A percentile compares a stretch with the other conserved stretches of the same genome.
Conservation (phyloP, 2,329 filamentous ascomycete species). For the Chaetomium sp. region DNA sequence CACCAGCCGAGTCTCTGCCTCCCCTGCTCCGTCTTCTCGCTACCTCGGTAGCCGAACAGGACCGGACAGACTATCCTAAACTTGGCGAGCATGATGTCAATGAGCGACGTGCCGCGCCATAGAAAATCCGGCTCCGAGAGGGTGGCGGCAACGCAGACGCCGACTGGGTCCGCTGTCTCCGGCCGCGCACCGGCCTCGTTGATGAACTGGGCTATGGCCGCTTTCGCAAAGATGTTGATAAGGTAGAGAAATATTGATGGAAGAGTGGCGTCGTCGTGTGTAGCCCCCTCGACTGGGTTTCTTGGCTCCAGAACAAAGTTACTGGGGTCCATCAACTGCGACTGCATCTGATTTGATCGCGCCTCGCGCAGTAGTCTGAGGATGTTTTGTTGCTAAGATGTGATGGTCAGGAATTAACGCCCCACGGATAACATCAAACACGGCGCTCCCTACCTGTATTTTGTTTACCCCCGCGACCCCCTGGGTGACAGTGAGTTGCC, state of each 20-base stretch:
- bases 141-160: slow-evolving; percentile 67
- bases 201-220: slow-evolving; percentile 65
- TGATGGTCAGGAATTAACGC: slow-evolving; percentile 9
- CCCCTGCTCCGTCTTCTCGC: slow-evolving; percentile 70
- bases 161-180: slow-evolving; percentile 69
- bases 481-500: slow-evolving; percentile 63
- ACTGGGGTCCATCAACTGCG: slow-evolving; percentile 53
- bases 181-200: slow-evolving; percentile 62
- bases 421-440: background rate
- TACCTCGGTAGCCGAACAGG: slow-evolving; percentile 79
- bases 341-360: slow-evolving; percentile 51
- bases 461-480: slow-evolving; percentile 47
- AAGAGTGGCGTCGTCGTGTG: slow-evolving; percentile 49
- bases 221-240: slow-evolving; percentile 71
- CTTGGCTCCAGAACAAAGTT: slow-evolving; percentile 51
- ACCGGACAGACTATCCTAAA: slow-evolving; percentile 79
- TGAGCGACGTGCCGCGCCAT: slow-evolving; percentile 66
- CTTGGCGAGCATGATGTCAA: slow-evolving; percentile 81
- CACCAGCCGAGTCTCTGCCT: slow-evolving; percentile 73
- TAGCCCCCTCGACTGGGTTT: slow-evolving; percentile 45
- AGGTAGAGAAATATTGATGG: slow-evolving; percentile 70
- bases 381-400: slow-evolving; percentile 47
- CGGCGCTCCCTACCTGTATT: slow-evolving; percentile 48
- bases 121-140: slow-evolving; percentile 66
- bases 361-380: slow-evolving; percentile 54